Base-by-base conservation (phyloP, 2,329 filamentous ascomycete genomes). In the Sphaceloma murrayae region DNA sequence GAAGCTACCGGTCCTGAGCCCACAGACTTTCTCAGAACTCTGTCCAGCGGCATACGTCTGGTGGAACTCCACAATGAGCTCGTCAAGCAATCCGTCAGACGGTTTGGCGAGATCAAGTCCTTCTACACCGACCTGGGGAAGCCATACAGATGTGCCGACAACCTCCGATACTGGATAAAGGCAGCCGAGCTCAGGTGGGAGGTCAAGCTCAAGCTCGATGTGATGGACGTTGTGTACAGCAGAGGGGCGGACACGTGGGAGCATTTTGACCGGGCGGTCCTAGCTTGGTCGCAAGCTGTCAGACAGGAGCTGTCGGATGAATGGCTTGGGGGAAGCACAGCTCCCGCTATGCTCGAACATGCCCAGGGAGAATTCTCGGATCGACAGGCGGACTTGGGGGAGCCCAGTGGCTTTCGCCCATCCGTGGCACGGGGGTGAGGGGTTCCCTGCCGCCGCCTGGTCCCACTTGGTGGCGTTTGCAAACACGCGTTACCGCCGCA, bases 151-250 rank as follows among this genome's bases (percentile, higher is more conserved):
- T 81, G 81, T 50, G 86, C 88, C 2, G 91, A 98, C 54, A 98
- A 98, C 61, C 72, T 98, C 49, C 78, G 87, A 30, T 98, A 83
- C 69, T 98, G 91, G 89, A 76, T 84, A 64, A 98, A 98, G 67
- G 91, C 89, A 1, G 87, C 88, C 5, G 88, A 98, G 66, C 71
- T 96, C 47, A 78, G 91, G 45, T 98, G 89, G 80, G 91, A 96
- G 64, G 76, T 88, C 29, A 75, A 83, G 53, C 70, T 96, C 42
- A 77, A 81, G 51, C 73, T 94, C 44, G 86, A 95, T 57, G 85
- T 89, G 16, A 80, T 93, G 63, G 86, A 82, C 19, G 75, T 95
- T 5, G 88, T 94, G 16, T 82, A 88, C 58, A 81, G 80, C 57
- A 80, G 72, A 48, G 72, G 75, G 39, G 72, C 72, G 1, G 71